These are phyloP conservation scores for Pleurostoma richardsiae DNA, from an alignment of 2,329 filamentous ascomycete species.

Conservation along the genomic window DNA sequence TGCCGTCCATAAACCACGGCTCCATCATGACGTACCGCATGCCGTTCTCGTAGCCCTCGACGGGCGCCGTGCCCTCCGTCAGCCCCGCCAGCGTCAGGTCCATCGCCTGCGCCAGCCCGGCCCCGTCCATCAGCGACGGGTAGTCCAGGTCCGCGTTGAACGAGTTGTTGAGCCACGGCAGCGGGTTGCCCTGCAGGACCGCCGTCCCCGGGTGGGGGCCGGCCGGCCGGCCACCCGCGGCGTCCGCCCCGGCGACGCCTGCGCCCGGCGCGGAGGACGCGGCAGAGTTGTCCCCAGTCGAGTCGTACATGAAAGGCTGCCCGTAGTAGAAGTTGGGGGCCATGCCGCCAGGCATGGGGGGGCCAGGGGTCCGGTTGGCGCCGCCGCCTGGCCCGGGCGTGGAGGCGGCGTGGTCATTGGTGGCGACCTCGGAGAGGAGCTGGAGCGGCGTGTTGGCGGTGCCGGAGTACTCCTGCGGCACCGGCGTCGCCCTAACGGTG, in stretches of 20 bases:
- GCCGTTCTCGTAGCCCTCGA: conserved; percentile 15
- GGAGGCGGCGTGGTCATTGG: conserved; percentile 28
- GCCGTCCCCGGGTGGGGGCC: background rate
- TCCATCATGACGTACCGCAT: conserved; percentile 18
- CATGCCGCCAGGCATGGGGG: conserved; percentile 5
- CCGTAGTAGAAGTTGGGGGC: conserved; percentile 2
- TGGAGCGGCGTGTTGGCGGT: conserved; percentile 48
- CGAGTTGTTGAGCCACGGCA: conserved; percentile 21
- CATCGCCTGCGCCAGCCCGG: conserved; percentile 37
- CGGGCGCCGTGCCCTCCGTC: conserved; percentile 16
- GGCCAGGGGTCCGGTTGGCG: conserved; percentile 14
- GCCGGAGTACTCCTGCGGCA: conserved; percentile 19
- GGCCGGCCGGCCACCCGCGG: background rate
- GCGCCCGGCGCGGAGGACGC: background rate
- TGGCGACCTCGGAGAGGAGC: conserved; percentile 53
- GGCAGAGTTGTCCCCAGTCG: conserved; percentile 2
- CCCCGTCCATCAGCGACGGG: conserved; percentile 28
- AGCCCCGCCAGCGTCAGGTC: conserved; percentile 33
- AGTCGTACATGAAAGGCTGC: conserved; percentile 32
- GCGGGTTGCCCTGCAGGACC: conserved; percentile 6
- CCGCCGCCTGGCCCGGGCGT: conserved; percentile 14
- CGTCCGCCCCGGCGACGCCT: conserved; percentile 1
- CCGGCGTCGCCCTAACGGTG: conserved; percentile 13
- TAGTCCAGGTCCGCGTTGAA: conserved; percentile 28
- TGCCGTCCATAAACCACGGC: conserved; percentile 4